Evolutionary conservation across 805 yeast species (phyloP).

Genomic region (Wickerhamomyces subpelliculosus): DNA sequence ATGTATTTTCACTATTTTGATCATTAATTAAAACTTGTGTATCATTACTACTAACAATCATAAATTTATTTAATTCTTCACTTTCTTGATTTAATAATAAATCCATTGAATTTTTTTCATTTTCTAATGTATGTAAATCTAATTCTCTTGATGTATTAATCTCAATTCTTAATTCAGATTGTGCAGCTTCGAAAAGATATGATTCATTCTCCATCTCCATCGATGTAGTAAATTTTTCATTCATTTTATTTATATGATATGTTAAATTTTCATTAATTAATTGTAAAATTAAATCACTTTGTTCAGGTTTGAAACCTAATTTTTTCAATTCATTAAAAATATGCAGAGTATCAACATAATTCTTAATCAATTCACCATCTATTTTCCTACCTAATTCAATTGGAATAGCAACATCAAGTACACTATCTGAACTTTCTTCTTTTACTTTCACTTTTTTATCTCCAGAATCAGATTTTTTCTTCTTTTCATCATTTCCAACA

Average conservation of each 20-base stretch:
- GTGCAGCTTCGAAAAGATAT: slow-evolving; percentile 87
- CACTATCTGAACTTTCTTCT: neutral
- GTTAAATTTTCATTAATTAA: slow-evolving; percentile 30
- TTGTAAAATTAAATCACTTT: slow-evolving; percentile 52
- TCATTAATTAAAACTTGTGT: slow-evolving; percentile 79
- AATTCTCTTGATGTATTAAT: slow-evolving; percentile 64
- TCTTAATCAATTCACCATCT: neutral
- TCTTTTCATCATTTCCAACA: neutral
- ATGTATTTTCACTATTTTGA: slow-evolving; percentile 77
- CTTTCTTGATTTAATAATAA: slow-evolving; percentile 65
- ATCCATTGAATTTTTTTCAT: slow-evolving; percentile 61
- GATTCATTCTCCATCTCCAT: slow-evolving; percentile 82
- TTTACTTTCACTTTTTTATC: too few species aligned
- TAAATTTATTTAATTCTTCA: slow-evolving; percentile 65
- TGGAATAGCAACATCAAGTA: neutral
- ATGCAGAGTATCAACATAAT: slow-evolving; percentile 52
- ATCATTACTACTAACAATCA: slow-evolving; percentile 60
- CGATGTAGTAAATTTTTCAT: slow-evolving; percentile 29
- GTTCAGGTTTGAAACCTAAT: slow-evolving; percentile 55
- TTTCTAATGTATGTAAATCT: slow-evolving; percentile 60
- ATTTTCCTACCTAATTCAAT: neutral
- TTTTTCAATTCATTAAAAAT: slow-evolving; percentile 45
- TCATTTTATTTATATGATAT: slow-evolving; percentile 24
- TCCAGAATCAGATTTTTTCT: neutral
- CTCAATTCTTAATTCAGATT: slow-evolving; percentile 77